Conservation (phyloP, 257 asterid genomes). For the Scutellaria galericulata region DNA sequence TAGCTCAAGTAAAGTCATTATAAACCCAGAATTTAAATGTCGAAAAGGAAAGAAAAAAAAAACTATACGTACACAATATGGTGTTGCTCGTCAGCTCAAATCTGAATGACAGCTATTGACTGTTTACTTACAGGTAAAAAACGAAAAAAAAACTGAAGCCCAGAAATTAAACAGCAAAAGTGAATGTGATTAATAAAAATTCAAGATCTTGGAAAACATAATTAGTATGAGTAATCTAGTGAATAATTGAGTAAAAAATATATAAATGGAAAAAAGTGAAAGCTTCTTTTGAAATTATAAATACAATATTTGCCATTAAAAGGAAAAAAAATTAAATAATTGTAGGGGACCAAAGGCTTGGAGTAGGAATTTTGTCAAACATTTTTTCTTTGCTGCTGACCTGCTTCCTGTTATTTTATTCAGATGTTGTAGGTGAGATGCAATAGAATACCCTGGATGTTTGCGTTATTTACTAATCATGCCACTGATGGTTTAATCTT, state of each 20-base stretch:
- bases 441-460: constrained; percentile 29
- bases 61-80: constrained; percentile 39
- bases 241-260: constrained; percentile 28
- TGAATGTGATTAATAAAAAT: constrained; percentile 52
- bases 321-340: constrained; percentile 38
- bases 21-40: constrained; percentile 3
- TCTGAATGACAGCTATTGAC: constrained; percentile 24
- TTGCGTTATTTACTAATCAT: constrained; percentile 36
- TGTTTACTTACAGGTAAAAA: constrained; percentile 25
- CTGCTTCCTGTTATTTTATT: constrained; percentile 53
- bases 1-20: constrained; percentile 20
- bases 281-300: constrained; percentile 54
- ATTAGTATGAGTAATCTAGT: constrained; percentile 31
- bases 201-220: constrained; percentile 43
- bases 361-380: constrained; percentile 55
- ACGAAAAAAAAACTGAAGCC: constrained; percentile 41
- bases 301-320: constrained; percentile 37
- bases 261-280: constrained; percentile 47
- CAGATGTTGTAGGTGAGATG: constrained; percentile 17
- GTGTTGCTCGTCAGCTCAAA: constrained; percentile 34
- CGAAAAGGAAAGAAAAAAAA: neutral
- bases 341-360: constrained; percentile 49
- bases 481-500: constrained; percentile 38
- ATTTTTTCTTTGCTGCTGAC: constrained; percentile 61
- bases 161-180: constrained; percentile 38